A percentile compares a stretch with the other conserved stretches of the same genome.
Conservation (phyloP, 805 yeast genomes). For the Myxozyma mucilagina region DNA sequence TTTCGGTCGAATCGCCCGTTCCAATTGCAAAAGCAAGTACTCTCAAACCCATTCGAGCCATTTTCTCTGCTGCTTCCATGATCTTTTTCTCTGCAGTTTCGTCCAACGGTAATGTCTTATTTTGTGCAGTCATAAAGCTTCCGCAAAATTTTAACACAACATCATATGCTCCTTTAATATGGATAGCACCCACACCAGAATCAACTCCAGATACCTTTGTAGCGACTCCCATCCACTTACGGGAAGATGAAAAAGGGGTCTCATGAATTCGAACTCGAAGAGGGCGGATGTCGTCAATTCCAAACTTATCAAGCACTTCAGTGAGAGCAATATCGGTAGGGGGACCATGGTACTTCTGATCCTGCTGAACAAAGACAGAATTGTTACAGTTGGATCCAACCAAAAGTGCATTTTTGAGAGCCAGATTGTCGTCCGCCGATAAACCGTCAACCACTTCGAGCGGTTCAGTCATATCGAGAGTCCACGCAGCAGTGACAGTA, state of each 20-base stretch:
- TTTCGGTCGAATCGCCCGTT: constrained; percentile 27
- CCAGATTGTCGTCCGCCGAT: constrained; percentile 50
- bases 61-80: constrained; percentile 59
- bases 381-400: constrained; percentile 50
- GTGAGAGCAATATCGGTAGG: constrained; percentile 93
- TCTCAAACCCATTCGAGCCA: constrained; percentile 66
- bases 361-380: constrained; percentile 20
- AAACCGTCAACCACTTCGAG: constrained; percentile 9
- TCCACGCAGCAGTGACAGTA: constrained; percentile 68
- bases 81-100: constrained; percentile 52
- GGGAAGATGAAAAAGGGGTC: constrained; percentile 33
- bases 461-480: constrained; percentile 51
- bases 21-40: constrained; percentile 65
- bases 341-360: constrained; percentile 57
- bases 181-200: constrained; percentile 47
- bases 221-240: constrained; percentile 73
- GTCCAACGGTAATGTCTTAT: constrained; percentile 60
- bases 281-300: constrained; percentile 67
- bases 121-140: constrained; percentile 55
- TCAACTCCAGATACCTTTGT: constrained; percentile 67
- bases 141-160: constrained; percentile 53
- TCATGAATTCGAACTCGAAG: constrained; percentile 60
- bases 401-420: constrained; percentile 62
- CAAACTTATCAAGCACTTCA: constrained; percentile 70
- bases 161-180: constrained; percentile 91